Conservation (phyloP, 441 rosid species). For the Viola pubescens region DNA sequence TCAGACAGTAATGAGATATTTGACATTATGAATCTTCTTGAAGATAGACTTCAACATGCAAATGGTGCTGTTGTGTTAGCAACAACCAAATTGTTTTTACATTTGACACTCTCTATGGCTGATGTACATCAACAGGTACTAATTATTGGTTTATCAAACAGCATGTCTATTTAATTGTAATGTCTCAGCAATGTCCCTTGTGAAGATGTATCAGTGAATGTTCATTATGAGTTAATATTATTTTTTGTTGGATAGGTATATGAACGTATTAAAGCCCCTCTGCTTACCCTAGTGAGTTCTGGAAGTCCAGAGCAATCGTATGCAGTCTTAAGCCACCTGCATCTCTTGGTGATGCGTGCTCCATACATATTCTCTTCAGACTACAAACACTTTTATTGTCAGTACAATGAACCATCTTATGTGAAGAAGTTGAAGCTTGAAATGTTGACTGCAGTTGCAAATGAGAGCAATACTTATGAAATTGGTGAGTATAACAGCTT, state of each 20-base stretch:
- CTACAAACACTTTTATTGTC: slow-evolving; percentile 93
- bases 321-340: slow-evolving; percentile 87
- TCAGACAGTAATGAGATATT: slow-evolving; percentile 84
- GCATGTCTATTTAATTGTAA: background rate
- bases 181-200: background rate
- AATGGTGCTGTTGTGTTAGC: slow-evolving; percentile 99
- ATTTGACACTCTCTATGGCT: slow-evolving; percentile 83
- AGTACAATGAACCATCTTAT: slow-evolving; percentile 90
- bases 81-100: slow-evolving; percentile 76
- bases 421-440: slow-evolving; percentile 94
- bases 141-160: background rate
- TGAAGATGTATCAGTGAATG: background rate
- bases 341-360: slow-evolving; percentile 94
- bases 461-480: slow-evolving; percentile 94
- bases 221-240: background rate
- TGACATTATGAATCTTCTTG: slow-evolving; percentile 97
- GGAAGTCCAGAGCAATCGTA: slow-evolving; percentile 98
- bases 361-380: slow-evolving; percentile 79
- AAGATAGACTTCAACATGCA: slow-evolving; percentile 99
- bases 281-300: slow-evolving; percentile 91
- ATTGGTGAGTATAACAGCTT: slow-evolving; percentile 49
- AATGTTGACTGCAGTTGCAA: slow-evolving; percentile 97
- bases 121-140: slow-evolving; percentile 95
- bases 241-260: slow-evolving; percentile 53
- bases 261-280: slow-evolving; percentile 95